These are phyloP conservation scores for Sarocladium brachiariae DNA, from an alignment of 2,329 filamentous ascomycete species.

Conservation along the genomic window DNA sequence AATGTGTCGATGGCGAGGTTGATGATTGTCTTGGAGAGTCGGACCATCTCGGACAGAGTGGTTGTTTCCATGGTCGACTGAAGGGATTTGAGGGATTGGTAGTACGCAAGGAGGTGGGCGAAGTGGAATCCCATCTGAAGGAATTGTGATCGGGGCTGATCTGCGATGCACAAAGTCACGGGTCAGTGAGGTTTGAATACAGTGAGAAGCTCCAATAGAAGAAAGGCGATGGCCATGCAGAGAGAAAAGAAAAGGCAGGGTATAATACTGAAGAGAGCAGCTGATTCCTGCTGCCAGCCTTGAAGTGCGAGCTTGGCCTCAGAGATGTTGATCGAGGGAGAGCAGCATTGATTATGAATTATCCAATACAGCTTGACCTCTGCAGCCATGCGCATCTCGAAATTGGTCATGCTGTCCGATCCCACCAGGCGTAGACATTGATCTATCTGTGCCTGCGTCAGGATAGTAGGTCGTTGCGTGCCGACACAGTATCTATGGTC, in stretches of 20 bases:
- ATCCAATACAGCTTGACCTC: conserved; percentile 23
- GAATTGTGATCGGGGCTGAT: conserved; percentile 22
- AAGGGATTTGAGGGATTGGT: conserved; percentile 17
- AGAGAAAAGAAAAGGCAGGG: not conserved
- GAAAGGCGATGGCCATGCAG: not conserved
- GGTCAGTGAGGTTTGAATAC: not conserved
- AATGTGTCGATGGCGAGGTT: conserved; percentile 21
- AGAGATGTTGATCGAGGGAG: conserved; percentile 9
- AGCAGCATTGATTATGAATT: conserved; percentile 17
- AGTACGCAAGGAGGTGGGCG: conserved; percentile 18
- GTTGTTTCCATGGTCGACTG: conserved; percentile 13
- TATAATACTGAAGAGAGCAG: conserved; percentile 16
- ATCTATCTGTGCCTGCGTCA: conserved; percentile 17
- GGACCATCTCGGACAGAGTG: conserved; percentile 18
- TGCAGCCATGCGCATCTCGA: conserved; percentile 21
- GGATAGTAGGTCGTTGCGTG: conserved; percentile 16
- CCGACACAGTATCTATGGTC: conserved; percentile 20
- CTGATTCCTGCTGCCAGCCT: conserved; percentile 18
- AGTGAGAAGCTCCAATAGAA: not conserved
- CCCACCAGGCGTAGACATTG: conserved; percentile 14
- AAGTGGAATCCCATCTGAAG: conserved; percentile 24
- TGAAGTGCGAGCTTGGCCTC: conserved; percentile 13
- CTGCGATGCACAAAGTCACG: conserved; percentile 1
- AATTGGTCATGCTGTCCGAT: conserved; percentile 15
- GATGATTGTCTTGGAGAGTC: conserved; percentile 18